Evolutionary conservation across 345 rosid genomes (phyloP).

Genomic region (Cardiospermum halicacabum): DNA sequence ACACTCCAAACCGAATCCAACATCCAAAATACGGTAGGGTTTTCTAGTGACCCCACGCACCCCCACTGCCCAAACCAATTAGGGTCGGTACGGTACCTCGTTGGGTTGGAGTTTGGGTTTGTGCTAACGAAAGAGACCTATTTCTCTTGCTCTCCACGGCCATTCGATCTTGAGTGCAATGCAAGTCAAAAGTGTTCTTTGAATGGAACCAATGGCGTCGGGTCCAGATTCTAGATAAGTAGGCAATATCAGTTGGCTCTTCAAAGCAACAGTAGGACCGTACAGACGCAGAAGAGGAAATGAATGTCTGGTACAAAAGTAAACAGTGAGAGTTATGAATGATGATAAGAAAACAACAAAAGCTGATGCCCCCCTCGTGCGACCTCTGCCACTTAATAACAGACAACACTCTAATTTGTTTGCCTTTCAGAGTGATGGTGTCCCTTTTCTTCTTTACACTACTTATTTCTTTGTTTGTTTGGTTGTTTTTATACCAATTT

Average conservation of each 20-base stretch:
- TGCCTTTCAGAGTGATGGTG: conserved; percentile 11
- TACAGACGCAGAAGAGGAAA: background rate
- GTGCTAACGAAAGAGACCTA: too few species aligned
- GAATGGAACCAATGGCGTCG: too few species aligned
- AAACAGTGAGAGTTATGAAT: background rate
- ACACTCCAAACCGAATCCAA: too few species aligned
- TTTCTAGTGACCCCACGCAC: too few species aligned
- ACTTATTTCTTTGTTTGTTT: conserved; percentile 5
- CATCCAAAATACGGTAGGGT: too few species aligned
- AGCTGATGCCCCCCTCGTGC: conserved; percentile 14
- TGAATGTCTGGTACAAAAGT: background rate
- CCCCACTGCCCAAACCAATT: too few species aligned
- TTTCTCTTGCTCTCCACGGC: too few species aligned
- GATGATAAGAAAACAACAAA: conserved; percentile 5
- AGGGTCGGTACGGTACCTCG: too few species aligned
- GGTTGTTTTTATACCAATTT: background rate
- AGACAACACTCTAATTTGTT: conserved; percentile 17
- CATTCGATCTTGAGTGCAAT: too few species aligned
- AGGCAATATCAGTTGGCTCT: background rate
- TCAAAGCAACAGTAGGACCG: background rate
- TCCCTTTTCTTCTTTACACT: conserved; percentile 6
- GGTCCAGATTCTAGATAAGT: too few species aligned
- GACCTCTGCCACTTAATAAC: conserved; percentile 12
- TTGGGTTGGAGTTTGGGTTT: too few species aligned
- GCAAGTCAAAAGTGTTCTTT: too few species aligned